These are phyloP conservation scores for Rhizopus sp. DNA, from an alignment of 371 early-diverging fungal genomes.

Conservation along the genomic window DNA sequence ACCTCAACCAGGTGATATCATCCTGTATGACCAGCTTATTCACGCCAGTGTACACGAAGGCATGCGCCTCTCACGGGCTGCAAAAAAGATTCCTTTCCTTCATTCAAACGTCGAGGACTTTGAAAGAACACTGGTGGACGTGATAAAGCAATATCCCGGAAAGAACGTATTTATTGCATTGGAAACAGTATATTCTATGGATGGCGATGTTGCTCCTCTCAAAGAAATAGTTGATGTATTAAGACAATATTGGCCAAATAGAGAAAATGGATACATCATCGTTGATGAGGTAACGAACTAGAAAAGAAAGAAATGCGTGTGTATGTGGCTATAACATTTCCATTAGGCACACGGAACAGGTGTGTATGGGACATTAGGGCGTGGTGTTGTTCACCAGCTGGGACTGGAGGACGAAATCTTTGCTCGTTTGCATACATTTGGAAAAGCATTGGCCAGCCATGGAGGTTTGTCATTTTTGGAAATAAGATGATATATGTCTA, in stretches of 20 bases:
- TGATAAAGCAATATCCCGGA: constrained; percentile 15
- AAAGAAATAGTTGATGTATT: constrained; percentile 58
- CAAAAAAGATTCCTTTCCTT: constrained; percentile 49
- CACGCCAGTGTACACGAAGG: constrained; percentile 89
- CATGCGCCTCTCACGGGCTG: constrained; percentile 62
- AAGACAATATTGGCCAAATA: constrained; percentile 43
- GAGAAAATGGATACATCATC: constrained; percentile 57
- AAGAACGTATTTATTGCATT: constrained; percentile 73
- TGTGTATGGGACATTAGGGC: constrained; percentile 67
- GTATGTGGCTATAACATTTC: neutral
- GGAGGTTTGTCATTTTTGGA: constrained; percentile 57
- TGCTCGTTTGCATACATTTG: constrained; percentile 83
- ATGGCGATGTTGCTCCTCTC: constrained; percentile 79
- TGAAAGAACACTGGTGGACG: constrained; percentile 23
- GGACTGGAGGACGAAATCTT: constrained; percentile 67
- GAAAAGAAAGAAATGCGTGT: neutral
- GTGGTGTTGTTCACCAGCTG: constrained; percentile 67
- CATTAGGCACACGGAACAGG: constrained; percentile 83
- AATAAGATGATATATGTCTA: neutral
- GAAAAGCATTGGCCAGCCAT: constrained; percentile 80
- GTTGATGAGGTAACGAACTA: constrained; percentile 61
- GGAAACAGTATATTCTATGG: constrained; percentile 85
- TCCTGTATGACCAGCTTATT: constrained; percentile 74
- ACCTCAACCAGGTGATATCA: constrained; percentile 66
- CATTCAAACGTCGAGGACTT: constrained; percentile 78